A percentile compares a stretch with the other conserved stretches of the same genome.
Evolutionary conservation across 2,329 filamentous ascomycete genomes (phyloP).

Genomic region (Penicillium sp.): DNA sequence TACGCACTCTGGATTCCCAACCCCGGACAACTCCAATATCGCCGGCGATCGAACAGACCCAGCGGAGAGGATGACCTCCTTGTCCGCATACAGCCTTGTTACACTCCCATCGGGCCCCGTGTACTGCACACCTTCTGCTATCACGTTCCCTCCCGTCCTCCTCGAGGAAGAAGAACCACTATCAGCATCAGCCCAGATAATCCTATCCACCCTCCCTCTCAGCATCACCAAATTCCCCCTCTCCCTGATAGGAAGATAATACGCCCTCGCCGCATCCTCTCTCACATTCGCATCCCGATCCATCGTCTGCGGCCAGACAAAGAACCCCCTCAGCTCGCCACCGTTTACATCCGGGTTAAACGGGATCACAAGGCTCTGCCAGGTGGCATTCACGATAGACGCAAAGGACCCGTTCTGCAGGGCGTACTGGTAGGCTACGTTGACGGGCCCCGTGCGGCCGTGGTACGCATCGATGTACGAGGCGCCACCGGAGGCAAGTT

Average conservation of each 20-base stretch:
- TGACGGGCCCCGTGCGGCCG: conserved; percentile 20
- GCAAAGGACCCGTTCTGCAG: conserved; percentile 29
- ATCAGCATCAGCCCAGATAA: conserved; percentile 12
- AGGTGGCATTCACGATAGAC: conserved; percentile 41
- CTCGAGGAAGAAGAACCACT: no score
- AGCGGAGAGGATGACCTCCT: conserved; percentile 65
- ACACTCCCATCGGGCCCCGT: conserved; percentile 30
- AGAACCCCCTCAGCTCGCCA: conserved; percentile 52
- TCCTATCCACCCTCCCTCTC: conserved; percentile 11
- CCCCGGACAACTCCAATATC: conserved; percentile 64
- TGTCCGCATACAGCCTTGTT: conserved; percentile 36
- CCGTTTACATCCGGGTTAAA: conserved; percentile 50
- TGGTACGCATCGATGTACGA: conserved; percentile 31
- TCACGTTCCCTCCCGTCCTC: background rate
- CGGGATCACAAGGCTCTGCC: conserved; percentile 37
- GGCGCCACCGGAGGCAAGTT: conserved; percentile 30
- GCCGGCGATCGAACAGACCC: conserved; percentile 62
- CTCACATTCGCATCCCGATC: conserved; percentile 44
- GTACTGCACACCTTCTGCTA: conserved; percentile 19
- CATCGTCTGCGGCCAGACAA: conserved; percentile 49
- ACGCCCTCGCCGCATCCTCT: conserved; percentile 54
- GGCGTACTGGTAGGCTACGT: conserved; percentile 16
- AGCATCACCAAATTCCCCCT: conserved; percentile 50
- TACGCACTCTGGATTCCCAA: conserved; percentile 51
- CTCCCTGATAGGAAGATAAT: conserved; percentile 50